phyloP scores from a whole-genome alignment of 75 land plant genomes.

The Pinus albicaulis region DNA sequence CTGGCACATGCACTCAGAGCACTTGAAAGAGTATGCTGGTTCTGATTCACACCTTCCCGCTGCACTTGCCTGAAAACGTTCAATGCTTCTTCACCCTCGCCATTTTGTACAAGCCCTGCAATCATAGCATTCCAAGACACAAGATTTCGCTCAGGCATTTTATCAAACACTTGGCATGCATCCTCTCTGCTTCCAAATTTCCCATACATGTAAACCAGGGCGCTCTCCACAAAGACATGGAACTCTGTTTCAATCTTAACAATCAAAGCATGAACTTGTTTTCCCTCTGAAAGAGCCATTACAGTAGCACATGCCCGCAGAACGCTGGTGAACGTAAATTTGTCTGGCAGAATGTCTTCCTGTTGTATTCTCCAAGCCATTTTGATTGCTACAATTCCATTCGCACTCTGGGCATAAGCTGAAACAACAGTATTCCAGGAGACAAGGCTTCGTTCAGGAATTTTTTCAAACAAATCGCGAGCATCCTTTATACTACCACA shows the following conservation, averaged over 20 bases:
- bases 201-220: conserved; percentile 36
- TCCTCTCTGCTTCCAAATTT: conserved; percentile 17
- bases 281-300: conserved; percentile 14
- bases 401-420: conserved; percentile 60
- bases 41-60: conserved; percentile 5
- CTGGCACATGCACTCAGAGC: conserved; percentile 20
- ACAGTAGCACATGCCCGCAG: conserved; percentile 21
- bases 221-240: conserved; percentile 12
- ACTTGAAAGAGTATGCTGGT: conserved; percentile 12
- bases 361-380: conserved; percentile 17
- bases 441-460: conserved; percentile 36
- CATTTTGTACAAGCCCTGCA: conserved; percentile 6
- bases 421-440: conserved; percentile 59
- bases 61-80: conserved; percentile 20
- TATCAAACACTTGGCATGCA: conserved; percentile 11
- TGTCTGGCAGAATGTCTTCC: conserved; percentile 8
- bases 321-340: conserved; percentile 13
- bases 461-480: conserved; percentile 37
- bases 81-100: conserved; percentile 20
- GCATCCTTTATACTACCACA: conserved; percentile 38
- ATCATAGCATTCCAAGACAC: conserved; percentile 32
- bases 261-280: conserved; percentile 16
- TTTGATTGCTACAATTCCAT: conserved; percentile 45
- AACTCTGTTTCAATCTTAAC: not conserved
- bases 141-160: conserved; percentile 2